Evolutionary conservation across 371 early-diverging fungal species (phyloP).

Genomic region (Lichtheimia corymbifera): DNA sequence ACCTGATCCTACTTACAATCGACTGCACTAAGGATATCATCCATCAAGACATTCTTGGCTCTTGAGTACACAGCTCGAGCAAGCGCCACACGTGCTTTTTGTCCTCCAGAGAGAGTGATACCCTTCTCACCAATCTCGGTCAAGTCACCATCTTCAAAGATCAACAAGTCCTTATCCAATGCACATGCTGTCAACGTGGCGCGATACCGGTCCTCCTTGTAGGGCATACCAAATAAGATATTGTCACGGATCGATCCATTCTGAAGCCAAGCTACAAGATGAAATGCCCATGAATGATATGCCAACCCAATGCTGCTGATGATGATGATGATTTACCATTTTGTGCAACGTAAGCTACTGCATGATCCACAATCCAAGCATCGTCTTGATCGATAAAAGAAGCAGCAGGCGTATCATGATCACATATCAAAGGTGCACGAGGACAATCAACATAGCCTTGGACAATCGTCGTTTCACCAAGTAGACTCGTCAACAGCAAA

Average conservation of each 20-base stretch:
- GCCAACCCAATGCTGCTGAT: too few species aligned
- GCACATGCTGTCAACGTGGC: conserved; percentile 67
- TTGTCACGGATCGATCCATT: conserved; percentile 76
- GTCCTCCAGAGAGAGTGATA: conserved; percentile 77
- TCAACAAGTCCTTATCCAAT: conserved; percentile 42
- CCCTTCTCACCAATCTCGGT: conserved; percentile 94
- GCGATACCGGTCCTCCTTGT: conserved; percentile 41
- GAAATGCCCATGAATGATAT: neutral
- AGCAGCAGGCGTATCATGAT: neutral
- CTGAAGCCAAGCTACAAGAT: conserved; percentile 77
- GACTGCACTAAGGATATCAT: conserved; percentile 82
- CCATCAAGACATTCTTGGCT: conserved; percentile 72
- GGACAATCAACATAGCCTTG: conserved; percentile 47
- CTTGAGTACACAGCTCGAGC: conserved; percentile 86
- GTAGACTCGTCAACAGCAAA: conserved; percentile 61
- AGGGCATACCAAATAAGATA: conserved; percentile 53
- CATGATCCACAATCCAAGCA: conserved; percentile 26
- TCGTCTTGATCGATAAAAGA: conserved; percentile 13
- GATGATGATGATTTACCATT: conserved; percentile 13
- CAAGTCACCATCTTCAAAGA: conserved; percentile 79
- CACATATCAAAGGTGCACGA: conserved; percentile 32
- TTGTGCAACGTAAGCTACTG: conserved; percentile 31
- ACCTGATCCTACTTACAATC: conserved; percentile 45
- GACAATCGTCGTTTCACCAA: conserved; percentile 58
- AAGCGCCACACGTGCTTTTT: conserved; percentile 77